Evolutionary conservation across 73 alveolate species (phyloP).

Genomic region (Symbiodinium pilosum): DNA sequence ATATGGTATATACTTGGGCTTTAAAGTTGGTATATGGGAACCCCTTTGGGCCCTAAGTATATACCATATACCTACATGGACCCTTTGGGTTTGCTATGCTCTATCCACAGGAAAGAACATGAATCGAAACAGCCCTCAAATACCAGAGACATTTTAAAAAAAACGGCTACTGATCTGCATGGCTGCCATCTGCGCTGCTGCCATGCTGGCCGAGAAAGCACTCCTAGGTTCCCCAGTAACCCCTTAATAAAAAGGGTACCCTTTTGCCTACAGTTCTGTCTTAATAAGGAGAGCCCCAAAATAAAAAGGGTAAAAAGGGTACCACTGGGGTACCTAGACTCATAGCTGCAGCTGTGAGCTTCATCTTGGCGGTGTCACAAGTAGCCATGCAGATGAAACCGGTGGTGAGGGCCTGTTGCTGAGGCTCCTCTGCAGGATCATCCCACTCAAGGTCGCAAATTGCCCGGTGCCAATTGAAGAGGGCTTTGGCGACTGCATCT

Average conservation of each 20-base stretch:
- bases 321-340: no score
- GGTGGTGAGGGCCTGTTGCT: conserved; percentile 22
- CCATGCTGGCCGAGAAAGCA: conserved; percentile 20
- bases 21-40: background rate
- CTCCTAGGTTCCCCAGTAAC: no score
- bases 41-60: background rate
- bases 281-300: no score
- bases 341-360: background rate
- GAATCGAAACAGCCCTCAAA: no score
- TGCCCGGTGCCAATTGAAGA: conserved; percentile 37
- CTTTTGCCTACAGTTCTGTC: no score
- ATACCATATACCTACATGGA: background rate
- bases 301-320: no score
- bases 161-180: background rate
- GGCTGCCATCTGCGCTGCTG: background rate
- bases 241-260: no score
- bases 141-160: no score
- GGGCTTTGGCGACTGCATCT: background rate
- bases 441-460: background rate
- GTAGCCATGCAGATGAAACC: conserved; percentile 13
- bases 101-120: no score
- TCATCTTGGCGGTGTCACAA: background rate
- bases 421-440: conserved; percentile 14
- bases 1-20: no score
- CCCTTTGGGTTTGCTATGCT: background rate